Base-by-base conservation (phyloP, 148 eudicot genomes). In the Linanthus parryae region DNA sequence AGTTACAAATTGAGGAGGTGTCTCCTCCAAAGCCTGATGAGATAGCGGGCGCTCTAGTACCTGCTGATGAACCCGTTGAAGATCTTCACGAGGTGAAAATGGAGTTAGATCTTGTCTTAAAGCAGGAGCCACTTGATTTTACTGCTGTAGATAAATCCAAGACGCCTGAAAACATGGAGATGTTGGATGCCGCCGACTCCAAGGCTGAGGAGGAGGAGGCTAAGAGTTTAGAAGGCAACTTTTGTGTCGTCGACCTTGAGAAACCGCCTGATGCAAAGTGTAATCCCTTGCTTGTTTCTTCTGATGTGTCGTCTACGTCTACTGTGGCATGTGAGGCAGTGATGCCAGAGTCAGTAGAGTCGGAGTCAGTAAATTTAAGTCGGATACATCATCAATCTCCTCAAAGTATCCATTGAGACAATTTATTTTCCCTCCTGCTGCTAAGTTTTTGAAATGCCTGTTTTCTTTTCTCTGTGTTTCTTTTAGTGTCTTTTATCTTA, bases 331-430 rank as follows among this genome's bases (percentile, higher is more conserved):
- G n/a, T 70, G 95, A 83, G 80, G 74, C 70, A 45, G 64, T 70
- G 72, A 68, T 73, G 60, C 72, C 82, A 22, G 95, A 80, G 80
- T 77, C 84, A 17, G 58, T 67, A 57, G 86, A 81, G 84, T 76
- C 80, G 14, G 97, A 59, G 77, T 84, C 83, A 61, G 81, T 85
- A 59, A 72, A 73, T 91, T 72, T 83, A 68, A 86, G 84, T 80
- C 85, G 98, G 98, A 84, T 84, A 91, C 95, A 83, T n/a, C n/a
- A n/a, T 74, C 77, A 73, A 53, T 62, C 67, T 17, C 59, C 67
- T 45, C 53, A 54, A 62, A 62, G 67, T 62, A 62, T 59, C 53
- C 67, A 37, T 54, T 62, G 59, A 62, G 59, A 62, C 67, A 53
- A 62, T 62, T 53, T n/a, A n/a, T n/a, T n/a, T n/a, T n/a, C n/a